These are phyloP conservation scores for Pythium periplocum DNA, from an alignment of 352 stramenopile species.

Conservation along the genomic window DNA sequence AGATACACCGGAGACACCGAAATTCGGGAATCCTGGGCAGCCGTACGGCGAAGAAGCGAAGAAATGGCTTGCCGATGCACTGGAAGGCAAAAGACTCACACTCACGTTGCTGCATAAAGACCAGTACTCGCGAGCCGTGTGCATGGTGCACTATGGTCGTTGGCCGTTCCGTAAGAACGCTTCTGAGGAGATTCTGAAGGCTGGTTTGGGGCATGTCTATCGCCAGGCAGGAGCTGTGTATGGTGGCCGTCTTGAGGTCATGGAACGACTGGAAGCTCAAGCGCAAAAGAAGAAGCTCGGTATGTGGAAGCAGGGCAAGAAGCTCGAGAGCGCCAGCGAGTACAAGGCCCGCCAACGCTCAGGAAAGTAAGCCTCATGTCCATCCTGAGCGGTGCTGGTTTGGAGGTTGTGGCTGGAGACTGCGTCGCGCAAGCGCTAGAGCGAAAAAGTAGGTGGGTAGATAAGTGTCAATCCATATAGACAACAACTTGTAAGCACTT, in stretches of 20 bases:
- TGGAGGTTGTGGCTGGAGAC: slow-evolving; percentile 11
- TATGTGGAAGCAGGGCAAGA: slow-evolving; percentile 75
- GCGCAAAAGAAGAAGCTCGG: slow-evolving; percentile 58
- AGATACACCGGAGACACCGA: slow-evolving; percentile 83
- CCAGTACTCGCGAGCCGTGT: slow-evolving; percentile 80
- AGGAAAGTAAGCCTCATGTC: slow-evolving; percentile 13
- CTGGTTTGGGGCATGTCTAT: slow-evolving; percentile 66
- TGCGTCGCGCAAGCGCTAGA: slow-evolving; percentile 14
- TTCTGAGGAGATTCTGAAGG: slow-evolving; percentile 79
- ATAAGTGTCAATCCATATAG: too few species aligned
- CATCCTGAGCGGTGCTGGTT: background rate
- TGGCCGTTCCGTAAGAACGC: slow-evolving; percentile 79
- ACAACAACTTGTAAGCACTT: background rate
- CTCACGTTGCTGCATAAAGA: slow-evolving; percentile 81
- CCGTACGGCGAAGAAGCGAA: slow-evolving; percentile 79
- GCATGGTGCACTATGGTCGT: slow-evolving; percentile 71
- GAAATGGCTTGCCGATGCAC: slow-evolving; percentile 42
- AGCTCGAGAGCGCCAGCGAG: slow-evolving; percentile 63
- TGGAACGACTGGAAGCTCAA: slow-evolving; percentile 60
- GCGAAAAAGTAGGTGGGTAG: too few species aligned
- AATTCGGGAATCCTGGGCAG: slow-evolving; percentile 76
- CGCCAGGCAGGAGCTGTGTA: slow-evolving; percentile 78
- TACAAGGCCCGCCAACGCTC: slow-evolving; percentile 74
- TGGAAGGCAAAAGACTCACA: slow-evolving; percentile 50
- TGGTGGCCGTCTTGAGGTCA: slow-evolving; percentile 57